Conservation (phyloP, 192 early-diverging fungal genomes). For the Anaeromyces robustus region DNA sequence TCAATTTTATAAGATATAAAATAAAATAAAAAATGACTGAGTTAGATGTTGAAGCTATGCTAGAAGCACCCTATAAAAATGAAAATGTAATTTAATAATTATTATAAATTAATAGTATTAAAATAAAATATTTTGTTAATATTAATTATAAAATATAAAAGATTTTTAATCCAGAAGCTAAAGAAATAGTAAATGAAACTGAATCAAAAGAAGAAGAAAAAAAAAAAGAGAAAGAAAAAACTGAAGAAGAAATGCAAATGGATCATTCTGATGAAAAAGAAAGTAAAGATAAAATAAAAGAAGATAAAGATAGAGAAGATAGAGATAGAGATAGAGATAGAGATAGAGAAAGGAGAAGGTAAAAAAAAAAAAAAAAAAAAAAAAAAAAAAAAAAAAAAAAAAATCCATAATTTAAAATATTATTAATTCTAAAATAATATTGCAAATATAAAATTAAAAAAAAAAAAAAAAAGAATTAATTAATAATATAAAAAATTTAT, state of each 20-base stretch:
- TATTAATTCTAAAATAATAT: too few species aligned
- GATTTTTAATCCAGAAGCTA: slow-evolving; percentile 1
- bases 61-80: slow-evolving; percentile 46
- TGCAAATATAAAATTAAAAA: not conserved
- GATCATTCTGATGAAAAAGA: slow-evolving; percentile 8
- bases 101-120: not conserved
- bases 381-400: not conserved
- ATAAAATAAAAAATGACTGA: slow-evolving; percentile 16
- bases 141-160: not conserved
- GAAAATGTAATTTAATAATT: slow-evolving; percentile 10
- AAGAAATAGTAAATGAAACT: slow-evolving; percentile 7
- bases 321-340: slow-evolving; percentile 9
- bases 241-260: not conserved
- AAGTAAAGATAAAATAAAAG: slow-evolving; percentile 17
- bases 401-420: not conserved
- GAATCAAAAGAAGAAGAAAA: slow-evolving; percentile 12
- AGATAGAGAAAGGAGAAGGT: slow-evolving; percentile 10
- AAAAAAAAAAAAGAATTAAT: not conserved
- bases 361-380: slow-evolving; percentile 4
- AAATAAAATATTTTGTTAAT: not conserved
- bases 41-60: slow-evolving; percentile 38
- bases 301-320: slow-evolving; percentile 16
- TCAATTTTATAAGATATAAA: too few species aligned
- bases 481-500: not conserved
- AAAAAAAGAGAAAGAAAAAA: not conserved